These are phyloP conservation scores for Penicillium sp. DNA, from an alignment of 2,329 filamentous ascomycete species.

Conservation along the genomic window DNA sequence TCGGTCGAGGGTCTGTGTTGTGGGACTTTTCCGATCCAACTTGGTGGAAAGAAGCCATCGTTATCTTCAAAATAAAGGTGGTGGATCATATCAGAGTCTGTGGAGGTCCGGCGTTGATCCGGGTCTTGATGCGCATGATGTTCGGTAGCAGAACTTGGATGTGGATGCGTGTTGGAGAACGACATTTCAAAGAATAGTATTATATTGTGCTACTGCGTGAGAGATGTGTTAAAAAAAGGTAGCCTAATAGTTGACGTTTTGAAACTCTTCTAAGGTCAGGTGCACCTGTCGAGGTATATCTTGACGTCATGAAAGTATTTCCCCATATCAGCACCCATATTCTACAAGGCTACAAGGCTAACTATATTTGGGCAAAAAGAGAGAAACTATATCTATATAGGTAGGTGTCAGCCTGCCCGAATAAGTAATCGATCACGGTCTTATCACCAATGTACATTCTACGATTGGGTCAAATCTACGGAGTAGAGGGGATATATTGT, in stretches of 20 bases:
- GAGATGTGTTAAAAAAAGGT: background rate
- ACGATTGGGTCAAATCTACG: background rate
- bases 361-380: background rate
- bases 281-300: background rate
- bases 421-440: background rate
- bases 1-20: constrained; percentile 10
- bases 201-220: background rate
- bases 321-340: background rate
- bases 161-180: background rate
- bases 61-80: constrained; percentile 40
- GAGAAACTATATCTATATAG: background rate
- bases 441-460: background rate
- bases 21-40: constrained; percentile 26
- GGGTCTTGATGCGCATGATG: background rate
- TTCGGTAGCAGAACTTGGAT: background rate
- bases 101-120: constrained; percentile 2
- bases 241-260: background rate
- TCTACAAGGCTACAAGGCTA: background rate
- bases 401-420: background rate
- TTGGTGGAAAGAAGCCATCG: constrained; percentile 37
- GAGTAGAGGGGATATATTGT: background rate
- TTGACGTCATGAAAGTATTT: background rate
- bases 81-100: constrained; percentile 30
- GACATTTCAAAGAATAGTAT: background rate
- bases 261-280: background rate